Conservation (phyloP, 257 asterid genomes). For the Fraxinus quadrangulata region DNA sequence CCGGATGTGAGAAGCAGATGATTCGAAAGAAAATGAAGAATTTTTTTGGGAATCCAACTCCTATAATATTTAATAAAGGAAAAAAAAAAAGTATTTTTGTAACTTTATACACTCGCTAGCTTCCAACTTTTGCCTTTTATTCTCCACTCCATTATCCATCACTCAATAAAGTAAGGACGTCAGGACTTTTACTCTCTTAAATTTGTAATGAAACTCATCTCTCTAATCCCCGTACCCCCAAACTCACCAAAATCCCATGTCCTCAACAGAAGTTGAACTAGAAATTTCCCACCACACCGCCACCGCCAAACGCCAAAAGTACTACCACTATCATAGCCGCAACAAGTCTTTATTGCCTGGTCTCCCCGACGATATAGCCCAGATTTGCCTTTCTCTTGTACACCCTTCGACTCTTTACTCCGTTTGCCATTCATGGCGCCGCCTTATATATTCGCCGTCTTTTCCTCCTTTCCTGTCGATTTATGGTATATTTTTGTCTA, state of each 20-base stretch:
- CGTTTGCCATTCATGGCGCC: constrained; percentile 74
- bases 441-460: constrained; percentile 65
- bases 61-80: too few species aligned
- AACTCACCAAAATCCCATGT: constrained; percentile 28
- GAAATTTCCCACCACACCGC: constrained; percentile 5
- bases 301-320: constrained; percentile 24
- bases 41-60: too few species aligned
- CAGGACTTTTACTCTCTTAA: background rate
- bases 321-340: constrained; percentile 26
- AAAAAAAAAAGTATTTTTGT: too few species aligned
- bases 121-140: constrained; percentile 69
- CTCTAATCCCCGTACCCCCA: background rate
- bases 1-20: too few species aligned
- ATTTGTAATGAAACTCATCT: background rate
- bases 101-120: constrained; percentile 5
- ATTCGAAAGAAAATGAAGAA: too few species aligned
- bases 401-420: constrained; percentile 57
- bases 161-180: background rate
- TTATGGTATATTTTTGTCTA: constrained; percentile 45
- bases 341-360: constrained; percentile 56
- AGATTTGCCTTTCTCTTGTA: constrained; percentile 57
- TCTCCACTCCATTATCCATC: constrained; percentile 20
- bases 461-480: constrained; percentile 76
- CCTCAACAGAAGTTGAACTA: background rate
- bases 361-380: constrained; percentile 72